Base-by-base conservation (phyloP, 177 flowering plant genomes). In the Vitis hybrid region DNA sequence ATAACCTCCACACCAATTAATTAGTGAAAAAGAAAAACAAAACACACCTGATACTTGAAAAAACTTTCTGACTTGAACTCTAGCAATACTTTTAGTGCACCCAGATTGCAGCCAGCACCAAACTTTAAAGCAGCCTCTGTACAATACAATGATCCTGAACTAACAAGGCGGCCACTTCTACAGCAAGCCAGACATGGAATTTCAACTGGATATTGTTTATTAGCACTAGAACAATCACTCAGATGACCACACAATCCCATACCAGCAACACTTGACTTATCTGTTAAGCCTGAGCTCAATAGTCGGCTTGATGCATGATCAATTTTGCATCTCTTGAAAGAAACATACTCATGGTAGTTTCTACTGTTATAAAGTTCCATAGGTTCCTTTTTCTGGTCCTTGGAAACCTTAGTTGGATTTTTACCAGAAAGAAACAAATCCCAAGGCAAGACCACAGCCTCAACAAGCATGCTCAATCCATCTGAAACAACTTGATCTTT, bases 371-470 rank as follows among this genome's bases (percentile, higher is more conserved):
- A 15, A 75, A 69, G 18, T 66, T 64, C 60, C n/a, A 59, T 29
- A 62, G 61, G 55, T 62, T 74, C 67, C 14, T 51, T 55, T n/a
- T 19, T 64, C 26, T 72, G 56, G 31, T 71, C 73, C 51, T 48
- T 49, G 20, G 67, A 29, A 66, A 49, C 66, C 49, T 26, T 64
- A 18, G 67, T n/a, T 69, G 76, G 51, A 65, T 75, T 70, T 62
- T 75, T 79, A 45, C 64, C 76, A 66, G 68, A 56, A 70, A 90
- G 71, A 76, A 76, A 68, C 72, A 94, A 81, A 79, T 80, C 66
- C 88, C 91, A 92, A 60, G 92, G 93, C 74, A 88, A 74, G 68
- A 90, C 19, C 10, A 82, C 60, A 55, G 89, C 92, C 86, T 94
- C 96, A 50, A 86, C 90, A 82, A 86, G 89, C 58, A 77, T 66